Evolutionary conservation across 139 green algal genomes (phyloP).

Genomic region (Eudorina sp.): DNA sequence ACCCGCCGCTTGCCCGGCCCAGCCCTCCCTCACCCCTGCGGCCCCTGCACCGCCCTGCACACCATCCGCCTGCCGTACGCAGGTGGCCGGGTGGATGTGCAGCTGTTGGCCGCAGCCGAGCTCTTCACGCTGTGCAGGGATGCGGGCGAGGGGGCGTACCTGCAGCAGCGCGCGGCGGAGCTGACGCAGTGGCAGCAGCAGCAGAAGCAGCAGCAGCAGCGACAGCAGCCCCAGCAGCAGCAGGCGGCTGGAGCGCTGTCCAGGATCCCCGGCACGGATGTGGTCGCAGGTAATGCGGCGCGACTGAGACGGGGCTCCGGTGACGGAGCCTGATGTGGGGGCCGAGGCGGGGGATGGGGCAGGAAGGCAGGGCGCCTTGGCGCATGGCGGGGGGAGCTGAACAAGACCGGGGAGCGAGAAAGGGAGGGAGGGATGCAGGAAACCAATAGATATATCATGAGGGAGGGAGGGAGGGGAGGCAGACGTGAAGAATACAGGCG

Average conservation of each 20-base stretch:
- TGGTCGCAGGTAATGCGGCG: not conserved
- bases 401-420: not conserved
- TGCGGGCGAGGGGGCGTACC: not conserved
- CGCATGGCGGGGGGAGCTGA: no score
- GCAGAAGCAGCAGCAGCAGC: not conserved
- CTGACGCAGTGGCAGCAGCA: not conserved
- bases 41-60: not conserved
- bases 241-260: not conserved
- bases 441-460: no score
- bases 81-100: conserved; percentile 18
- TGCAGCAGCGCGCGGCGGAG: not conserved
- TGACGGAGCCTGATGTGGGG: no score
- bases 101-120: not conserved
- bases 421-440: not conserved
- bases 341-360: no score
- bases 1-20: not conserved
- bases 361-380: no score
- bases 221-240: not conserved
- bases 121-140: not conserved
- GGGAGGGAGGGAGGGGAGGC: not conserved
- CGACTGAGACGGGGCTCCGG: no score
- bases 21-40: not conserved
- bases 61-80: no score
- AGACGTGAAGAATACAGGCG: no score
- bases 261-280: no score